phyloP scores from a whole-genome alignment of 371 early-diverging fungal genomes.

The Capniomyces stellatus region DNA sequence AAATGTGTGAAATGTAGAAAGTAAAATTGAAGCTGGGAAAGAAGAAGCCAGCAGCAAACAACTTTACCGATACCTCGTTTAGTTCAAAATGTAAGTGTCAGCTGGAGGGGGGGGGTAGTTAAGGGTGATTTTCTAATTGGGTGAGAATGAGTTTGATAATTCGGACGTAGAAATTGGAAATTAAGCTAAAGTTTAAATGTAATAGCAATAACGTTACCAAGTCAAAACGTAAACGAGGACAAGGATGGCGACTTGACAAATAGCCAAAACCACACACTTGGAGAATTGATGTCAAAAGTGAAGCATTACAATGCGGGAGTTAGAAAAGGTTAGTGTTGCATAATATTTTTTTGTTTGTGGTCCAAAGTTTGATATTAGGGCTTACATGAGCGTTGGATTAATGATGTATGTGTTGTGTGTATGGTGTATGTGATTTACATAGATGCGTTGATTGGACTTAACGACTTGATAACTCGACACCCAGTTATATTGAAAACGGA shows the following conservation, averaged over 20 bases:
- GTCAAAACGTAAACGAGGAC: conserved; percentile 55
- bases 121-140: conserved; percentile 2
- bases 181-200: too few relatives aligned
- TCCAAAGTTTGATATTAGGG: too few relatives aligned
- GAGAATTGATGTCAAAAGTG: conserved; percentile 49
- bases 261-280: conserved; percentile 47
- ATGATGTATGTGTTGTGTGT: too few relatives aligned
- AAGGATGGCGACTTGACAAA: conserved; percentile 48
- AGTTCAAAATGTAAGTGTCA: conserved; percentile 52
- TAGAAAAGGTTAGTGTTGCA: conserved; percentile 35
- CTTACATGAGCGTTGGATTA: too few relatives aligned
- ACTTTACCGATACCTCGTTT: conserved; percentile 70
- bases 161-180: too few relatives aligned
- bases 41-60: conserved; percentile 56
- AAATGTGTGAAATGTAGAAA: conserved; percentile 38
- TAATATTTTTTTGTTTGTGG: background rate
- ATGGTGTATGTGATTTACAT: too few relatives aligned
- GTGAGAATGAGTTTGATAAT: too few relatives aligned
- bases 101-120: background rate
- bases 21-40: conserved; percentile 82
- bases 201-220: conserved; percentile 54
- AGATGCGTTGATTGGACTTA: conserved; percentile 53
- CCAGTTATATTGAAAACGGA: conserved; percentile 34
- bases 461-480: conserved; percentile 41
- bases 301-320: conserved; percentile 58